phyloP scores from a whole-genome alignment of 1,139 yeast genomes.

The Diutina scorzettiae region DNA sequence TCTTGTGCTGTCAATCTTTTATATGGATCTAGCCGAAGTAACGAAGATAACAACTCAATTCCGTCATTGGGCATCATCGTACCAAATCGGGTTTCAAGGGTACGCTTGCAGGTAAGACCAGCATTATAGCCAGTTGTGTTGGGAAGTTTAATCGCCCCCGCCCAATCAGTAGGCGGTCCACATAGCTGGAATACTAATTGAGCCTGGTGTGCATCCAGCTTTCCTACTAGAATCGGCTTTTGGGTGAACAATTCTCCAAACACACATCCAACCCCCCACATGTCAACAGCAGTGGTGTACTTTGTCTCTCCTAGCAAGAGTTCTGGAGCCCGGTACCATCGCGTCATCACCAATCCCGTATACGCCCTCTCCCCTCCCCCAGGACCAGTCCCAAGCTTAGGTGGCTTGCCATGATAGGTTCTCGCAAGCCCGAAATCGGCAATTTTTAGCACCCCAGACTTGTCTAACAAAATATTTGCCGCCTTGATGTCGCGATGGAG shows the following conservation, averaged over 20 bases:
- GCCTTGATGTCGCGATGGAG: conserved; percentile 79
- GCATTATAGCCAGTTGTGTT: conserved; percentile 35
- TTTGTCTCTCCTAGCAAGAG: conserved; percentile 70
- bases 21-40: conserved; percentile 57
- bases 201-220: conserved; percentile 85
- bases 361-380: conserved; percentile 50
- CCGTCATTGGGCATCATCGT: conserved; percentile 23
- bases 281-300: conserved; percentile 88
- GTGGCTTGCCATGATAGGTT: conserved; percentile 58
- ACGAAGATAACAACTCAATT: conserved; percentile 35
- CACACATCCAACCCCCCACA: conserved; percentile 97
- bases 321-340: conserved; percentile 98
- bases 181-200: conserved; percentile 65
- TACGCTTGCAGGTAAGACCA: conserved; percentile 39
- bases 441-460: conserved; percentile 2
- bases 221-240: conserved; percentile 77
- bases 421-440: conserved; percentile 38
- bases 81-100: conserved; percentile 35
- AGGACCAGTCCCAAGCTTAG: conserved; percentile 41
- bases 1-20: conserved; percentile 66
- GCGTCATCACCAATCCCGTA: conserved; percentile 85
- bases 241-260: conserved; percentile 81
- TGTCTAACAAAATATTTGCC: background rate
- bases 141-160: conserved; percentile 52
- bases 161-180: conserved; percentile 76